Conservation (phyloP, 495 filamentous ascomycete species). For the Penicillium cataractarum region DNA sequence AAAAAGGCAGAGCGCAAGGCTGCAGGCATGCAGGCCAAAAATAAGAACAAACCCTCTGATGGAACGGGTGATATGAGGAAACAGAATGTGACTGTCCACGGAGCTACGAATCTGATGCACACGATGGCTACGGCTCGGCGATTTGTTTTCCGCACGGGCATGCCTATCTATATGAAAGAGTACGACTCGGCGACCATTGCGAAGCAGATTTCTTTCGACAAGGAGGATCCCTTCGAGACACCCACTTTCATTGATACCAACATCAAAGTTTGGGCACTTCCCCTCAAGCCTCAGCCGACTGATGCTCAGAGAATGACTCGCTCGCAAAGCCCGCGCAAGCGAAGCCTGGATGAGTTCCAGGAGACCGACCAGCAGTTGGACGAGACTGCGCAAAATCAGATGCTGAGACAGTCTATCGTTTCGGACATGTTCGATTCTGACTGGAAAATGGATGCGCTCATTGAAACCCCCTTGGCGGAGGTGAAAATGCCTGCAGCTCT, state of each 20-base stretch:
- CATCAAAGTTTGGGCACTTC: constrained; percentile 82
- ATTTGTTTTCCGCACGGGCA: constrained; percentile 85
- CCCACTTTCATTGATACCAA: constrained; percentile 76
- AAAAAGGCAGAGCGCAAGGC: constrained; percentile 28
- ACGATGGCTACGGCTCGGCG: constrained; percentile 77
- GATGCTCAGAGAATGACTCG: constrained; percentile 9
- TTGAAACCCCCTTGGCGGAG: constrained; percentile 63
- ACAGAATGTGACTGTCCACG: constrained; percentile 67
- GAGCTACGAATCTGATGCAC: constrained; percentile 75
- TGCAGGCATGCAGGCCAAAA: constrained; percentile 24
- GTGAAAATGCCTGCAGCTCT: constrained; percentile 70
- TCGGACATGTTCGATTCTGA: constrained; percentile 79
- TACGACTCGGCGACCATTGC: constrained; percentile 49
- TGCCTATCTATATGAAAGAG: constrained; percentile 72
- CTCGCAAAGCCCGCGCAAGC: constrained; percentile 55
- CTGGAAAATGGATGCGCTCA: constrained; percentile 71
- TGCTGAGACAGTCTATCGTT: constrained; percentile 63
- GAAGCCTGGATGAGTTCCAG: constrained; percentile 62
- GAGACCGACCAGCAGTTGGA: constrained; percentile 31
- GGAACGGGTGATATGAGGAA: constrained; percentile 9
- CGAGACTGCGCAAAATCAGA: constrained; percentile 44
- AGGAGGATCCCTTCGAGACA: constrained; percentile 42
- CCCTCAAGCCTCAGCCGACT: constrained; percentile 45
- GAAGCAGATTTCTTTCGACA: constrained; percentile 16
- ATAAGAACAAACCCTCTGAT: constrained; percentile 11